These are phyloP conservation scores for Aspergillus sp. DNA, from an alignment of 2,329 filamentous ascomycete genomes.

Conservation along the genomic window DNA sequence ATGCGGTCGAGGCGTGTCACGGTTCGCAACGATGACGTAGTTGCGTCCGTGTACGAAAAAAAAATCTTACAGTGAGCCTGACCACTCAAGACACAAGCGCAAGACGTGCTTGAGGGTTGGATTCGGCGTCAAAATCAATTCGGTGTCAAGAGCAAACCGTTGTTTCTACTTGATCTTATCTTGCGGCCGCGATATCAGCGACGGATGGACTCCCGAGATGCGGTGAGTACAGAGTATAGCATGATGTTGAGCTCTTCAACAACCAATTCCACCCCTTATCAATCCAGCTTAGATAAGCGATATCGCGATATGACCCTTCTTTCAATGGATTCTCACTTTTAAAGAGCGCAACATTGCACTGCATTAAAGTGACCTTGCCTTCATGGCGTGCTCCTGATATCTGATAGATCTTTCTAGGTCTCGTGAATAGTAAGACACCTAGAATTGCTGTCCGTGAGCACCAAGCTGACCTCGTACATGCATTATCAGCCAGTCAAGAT, in stretches of 20 bases:
- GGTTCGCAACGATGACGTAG: conserved; percentile 8
- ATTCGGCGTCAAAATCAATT: background rate
- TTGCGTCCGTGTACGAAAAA: background rate
- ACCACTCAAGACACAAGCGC: background rate
- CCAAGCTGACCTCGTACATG: background rate
- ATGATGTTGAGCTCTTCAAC: background rate
- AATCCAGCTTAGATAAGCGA: background rate
- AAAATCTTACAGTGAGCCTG: background rate
- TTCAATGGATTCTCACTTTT: background rate
- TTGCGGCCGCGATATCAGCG: background rate
- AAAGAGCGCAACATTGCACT: background rate
- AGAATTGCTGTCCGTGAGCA: background rate
- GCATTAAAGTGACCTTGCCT: background rate
- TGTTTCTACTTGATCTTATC: background rate
- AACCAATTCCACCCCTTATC: background rate
- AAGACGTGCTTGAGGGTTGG: background rate
- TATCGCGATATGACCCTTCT: background rate
- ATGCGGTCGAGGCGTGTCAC: background rate
- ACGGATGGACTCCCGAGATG: background rate
- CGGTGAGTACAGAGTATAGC: background rate
- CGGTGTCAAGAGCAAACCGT: background rate
- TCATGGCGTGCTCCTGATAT: background rate
- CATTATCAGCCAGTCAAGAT: background rate
- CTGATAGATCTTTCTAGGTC: background rate
- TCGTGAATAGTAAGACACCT: background rate